Evolutionary conservation across 495 filamentous ascomycete species (phyloP), one percentile per base, ranked within the genome.

Genomic region (Hyaloscypha variabilis): DNA sequence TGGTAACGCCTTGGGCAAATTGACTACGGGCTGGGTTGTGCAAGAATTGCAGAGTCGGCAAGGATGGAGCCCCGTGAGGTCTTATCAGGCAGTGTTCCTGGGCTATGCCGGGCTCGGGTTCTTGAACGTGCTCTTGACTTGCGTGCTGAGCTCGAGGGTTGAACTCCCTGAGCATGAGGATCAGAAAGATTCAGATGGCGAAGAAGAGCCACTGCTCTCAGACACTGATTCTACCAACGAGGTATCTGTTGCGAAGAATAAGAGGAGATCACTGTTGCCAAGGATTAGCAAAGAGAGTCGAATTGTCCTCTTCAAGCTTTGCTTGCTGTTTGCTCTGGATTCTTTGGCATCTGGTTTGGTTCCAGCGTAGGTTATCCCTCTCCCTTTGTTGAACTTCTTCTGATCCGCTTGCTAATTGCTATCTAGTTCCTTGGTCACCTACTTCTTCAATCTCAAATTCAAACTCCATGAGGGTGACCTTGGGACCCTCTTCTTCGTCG

Each of bases 381-480:
- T 64, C 29, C 36, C 36, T n/a, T 59, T 50, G 57, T 58, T 60
- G 42, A 21, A 24, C 6, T 60, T 0, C 6, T 28, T 8, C 10
- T 6, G 19, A 51, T 17, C 14, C 1, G 1, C 21, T 61, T 50
- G 21, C 56, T 65, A 39, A 59, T 39, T 13, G 4, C 14, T 3
- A 24, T 6, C 19, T 69, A 80, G 84, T 66, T 87, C 89, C 1
- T 85, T 88, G 80, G 88, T 90, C 53, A 90, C 87, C 46, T 94
- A 91, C 76, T 96, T 87, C 78, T 86, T 97, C 78, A 85, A 88
- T 55, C 78, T 82, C 58, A 96, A 93, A 73, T 95, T 96, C 74
- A 74, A 82, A 65, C 80, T 94, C 0, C 73, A 81, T 24, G 86
- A 92, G 72, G 88, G 88, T 2, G 78, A 81, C 21, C 84, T 95